phyloP scores from a whole-genome alignment of 768 basidiomycete species.

The Lanmaoa rubissima region DNA sequence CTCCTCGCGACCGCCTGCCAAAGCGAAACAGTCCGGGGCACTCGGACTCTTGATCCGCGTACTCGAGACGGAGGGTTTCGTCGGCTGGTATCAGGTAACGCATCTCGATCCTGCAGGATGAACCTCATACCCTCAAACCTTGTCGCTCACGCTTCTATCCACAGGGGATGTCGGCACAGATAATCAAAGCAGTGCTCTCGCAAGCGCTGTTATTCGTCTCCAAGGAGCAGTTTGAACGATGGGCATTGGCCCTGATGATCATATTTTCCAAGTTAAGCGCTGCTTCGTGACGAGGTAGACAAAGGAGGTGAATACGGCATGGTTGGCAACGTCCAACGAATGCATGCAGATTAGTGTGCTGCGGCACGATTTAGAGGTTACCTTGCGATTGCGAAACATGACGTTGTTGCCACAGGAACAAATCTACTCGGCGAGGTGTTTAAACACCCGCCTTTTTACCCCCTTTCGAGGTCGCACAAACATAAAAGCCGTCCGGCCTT shows the following conservation, averaged over 20 bases:
- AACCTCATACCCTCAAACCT: not conserved
- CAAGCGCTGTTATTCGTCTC: slow-evolving; percentile 96
- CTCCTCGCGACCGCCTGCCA: not conserved
- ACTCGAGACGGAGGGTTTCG: slow-evolving; percentile 71
- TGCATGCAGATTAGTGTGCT: too few species aligned
- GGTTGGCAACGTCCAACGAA: not conserved
- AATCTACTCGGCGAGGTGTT: not conserved
- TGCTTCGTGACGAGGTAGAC: slow-evolving; percentile 2
- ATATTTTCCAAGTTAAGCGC: slow-evolving; percentile 38
- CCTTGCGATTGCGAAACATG: not conserved
- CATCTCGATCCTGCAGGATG: not conserved
- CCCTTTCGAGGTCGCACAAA: not conserved
- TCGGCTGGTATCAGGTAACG: slow-evolving; percentile 94
- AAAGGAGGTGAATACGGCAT: not conserved
- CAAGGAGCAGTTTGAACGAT: slow-evolving; percentile 95
- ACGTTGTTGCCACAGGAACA: not conserved
- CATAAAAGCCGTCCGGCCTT: not conserved
- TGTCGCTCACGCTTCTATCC: not conserved
- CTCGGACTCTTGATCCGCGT: slow-evolving; percentile 72
- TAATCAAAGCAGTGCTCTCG: slow-evolving; percentile 90
- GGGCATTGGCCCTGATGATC: slow-evolving; percentile 72
- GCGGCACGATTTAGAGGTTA: not conserved
- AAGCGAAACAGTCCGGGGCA: slow-evolving; percentile 64
- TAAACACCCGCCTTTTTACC: not conserved
- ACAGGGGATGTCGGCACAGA: slow-evolving; percentile 95